Base-by-base conservation (phyloP, 1,139 yeast species). In the Yamadazyma membranifaciens region DNA sequence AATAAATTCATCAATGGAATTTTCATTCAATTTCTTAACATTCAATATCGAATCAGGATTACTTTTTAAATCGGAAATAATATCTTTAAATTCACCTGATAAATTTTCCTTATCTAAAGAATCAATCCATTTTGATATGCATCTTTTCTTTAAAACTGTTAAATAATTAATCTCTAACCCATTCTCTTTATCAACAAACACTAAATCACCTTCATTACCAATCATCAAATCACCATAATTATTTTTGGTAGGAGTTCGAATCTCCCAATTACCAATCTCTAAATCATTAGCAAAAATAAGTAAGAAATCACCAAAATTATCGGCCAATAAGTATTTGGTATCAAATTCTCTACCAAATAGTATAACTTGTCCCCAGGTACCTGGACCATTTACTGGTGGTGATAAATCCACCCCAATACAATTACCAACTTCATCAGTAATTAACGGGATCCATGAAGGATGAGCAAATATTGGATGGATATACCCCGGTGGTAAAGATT, bases 331-430 rank as follows among this genome's bases (percentile, higher is more conserved):
- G 59, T 75, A 87, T 59, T 88, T 88, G 33, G 84, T 77, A 62
- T 88, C 97, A 56, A 84, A 87, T 45, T 91, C 97, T 53, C 95
- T 78, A 31, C 97, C 97, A 62, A 87, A 89, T 40, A 87, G 57
- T 43, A 91, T 87, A 20, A 87, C 87, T 60, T 89, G 96, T 12
- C 97, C 98, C 69, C 81, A 75, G 34, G 64, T 69, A 26, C 96
- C 96, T 0, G 45, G 39, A 1, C 66, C 65, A 13, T 67, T 63
- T 3, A 80, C 69, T 3, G 87, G 96, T 1, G 97, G 97, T 2
- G 92, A 85, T 45, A 91, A 70, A 62, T 91, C 98, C 11, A 91
- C 73, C 37, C 91, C 98, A 40, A 91, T 81, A 56, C 88, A 88
- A 63, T 91, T 91, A 14, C 98, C 98, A 9, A 86, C 83, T 45